Base-by-base conservation (phyloP, 495 filamentous ascomycete genomes). In the Penicillium cataractarum region DNA sequence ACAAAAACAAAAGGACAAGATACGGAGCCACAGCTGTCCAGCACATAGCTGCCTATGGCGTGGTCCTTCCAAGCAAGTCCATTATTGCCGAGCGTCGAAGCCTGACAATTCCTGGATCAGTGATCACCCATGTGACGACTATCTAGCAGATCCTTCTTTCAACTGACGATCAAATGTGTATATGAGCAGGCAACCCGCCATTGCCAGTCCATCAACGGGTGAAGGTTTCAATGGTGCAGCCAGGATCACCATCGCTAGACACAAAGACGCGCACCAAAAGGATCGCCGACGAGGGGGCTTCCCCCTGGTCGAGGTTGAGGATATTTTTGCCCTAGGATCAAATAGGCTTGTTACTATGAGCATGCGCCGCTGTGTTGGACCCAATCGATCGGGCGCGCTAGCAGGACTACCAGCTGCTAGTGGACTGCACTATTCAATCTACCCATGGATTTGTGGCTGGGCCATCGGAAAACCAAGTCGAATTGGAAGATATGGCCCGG, bases 381-480 rank as follows among this genome's bases (percentile, higher is more conserved):
- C 62, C 60, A 66, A 66, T 64, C 17, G 64, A 60, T 62, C 63
- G 57, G 42, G 15, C 32, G 35, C 32, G 29, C 51, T 54, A 35
- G 51, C 51, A 51, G 65, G 65, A 7, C 62, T 68, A 70, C 56
- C 19, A 7, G 29, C 33, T 39, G 29, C 60, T 68, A 68, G 65
- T 60, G 65, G 68, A 29, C 32, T 63, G 56, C 62, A 50, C 68
- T 68, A 71, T 70, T 58, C 63, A 62, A 57, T 46, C 52, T 49
- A 51, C n/a, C 64, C 64, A 66, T 66, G 64, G 60, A 52, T 57
- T n/a, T 53, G 29, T 49, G 44, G 44, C 40, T 44, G 31, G 31
- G 44, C 55, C 52, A 49, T 58, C 61, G 44, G 46, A 27, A 50
- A 50, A 29, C 13, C 15, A 49, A 27, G 46, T 49, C 27, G 48